Conservation (phyloP, 768 basidiomycete species). For the Hortiboletus flavorubellus region DNA sequence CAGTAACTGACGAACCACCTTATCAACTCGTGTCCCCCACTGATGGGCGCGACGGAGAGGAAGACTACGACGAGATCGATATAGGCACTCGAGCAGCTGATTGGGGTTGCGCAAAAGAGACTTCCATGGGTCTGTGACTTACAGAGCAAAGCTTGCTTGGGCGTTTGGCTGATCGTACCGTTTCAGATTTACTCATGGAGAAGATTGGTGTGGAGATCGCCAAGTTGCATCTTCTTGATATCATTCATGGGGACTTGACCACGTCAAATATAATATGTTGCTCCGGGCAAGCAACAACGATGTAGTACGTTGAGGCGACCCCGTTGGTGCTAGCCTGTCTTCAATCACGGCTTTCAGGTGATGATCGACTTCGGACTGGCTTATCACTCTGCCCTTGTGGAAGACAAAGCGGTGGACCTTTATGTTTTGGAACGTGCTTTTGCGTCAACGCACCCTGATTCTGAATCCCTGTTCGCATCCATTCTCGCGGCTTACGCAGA, state of each 20-base stretch:
- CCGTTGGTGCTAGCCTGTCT: neutral
- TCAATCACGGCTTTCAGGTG: slow-evolving; percentile 41
- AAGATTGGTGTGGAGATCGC: slow-evolving; percentile 85
- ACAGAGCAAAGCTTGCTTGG: neutral
- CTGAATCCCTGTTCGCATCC: slow-evolving; percentile 70
- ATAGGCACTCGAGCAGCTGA: slow-evolving; percentile 7
- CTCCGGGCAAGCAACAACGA: slow-evolving; percentile 49
- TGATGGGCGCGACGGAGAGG: slow-evolving; percentile 39
- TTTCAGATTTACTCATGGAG: slow-evolving; percentile 65
- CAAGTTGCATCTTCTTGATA: slow-evolving; percentile 82
- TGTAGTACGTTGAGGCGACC: slow-evolving; percentile 37
- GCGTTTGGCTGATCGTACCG: neutral
- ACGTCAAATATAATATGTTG: slow-evolving; percentile 92
- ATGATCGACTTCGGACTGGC: slow-evolving; percentile 96
- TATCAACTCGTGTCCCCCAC: slow-evolving; percentile 20
- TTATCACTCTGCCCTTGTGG: slow-evolving; percentile 73
- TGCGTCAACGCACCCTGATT: slow-evolving; percentile 89
- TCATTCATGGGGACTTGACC: slow-evolving; percentile 95
- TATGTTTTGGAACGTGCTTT: slow-evolving; percentile 98
- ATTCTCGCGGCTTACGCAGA: slow-evolving; percentile 62
- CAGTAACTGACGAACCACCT: slow-evolving; percentile 56
- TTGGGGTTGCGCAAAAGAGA: slow-evolving; percentile 24
- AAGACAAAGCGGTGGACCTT: slow-evolving; percentile 96
- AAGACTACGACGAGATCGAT: neutral
- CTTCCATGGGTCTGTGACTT: slow-evolving; percentile 54